Evolutionary conservation across 2,329 filamentous ascomycete genomes (phyloP), one percentile per base, ranked within the genome.

Genomic region (Teratosphaeria pseudoeucalypti): DNA sequence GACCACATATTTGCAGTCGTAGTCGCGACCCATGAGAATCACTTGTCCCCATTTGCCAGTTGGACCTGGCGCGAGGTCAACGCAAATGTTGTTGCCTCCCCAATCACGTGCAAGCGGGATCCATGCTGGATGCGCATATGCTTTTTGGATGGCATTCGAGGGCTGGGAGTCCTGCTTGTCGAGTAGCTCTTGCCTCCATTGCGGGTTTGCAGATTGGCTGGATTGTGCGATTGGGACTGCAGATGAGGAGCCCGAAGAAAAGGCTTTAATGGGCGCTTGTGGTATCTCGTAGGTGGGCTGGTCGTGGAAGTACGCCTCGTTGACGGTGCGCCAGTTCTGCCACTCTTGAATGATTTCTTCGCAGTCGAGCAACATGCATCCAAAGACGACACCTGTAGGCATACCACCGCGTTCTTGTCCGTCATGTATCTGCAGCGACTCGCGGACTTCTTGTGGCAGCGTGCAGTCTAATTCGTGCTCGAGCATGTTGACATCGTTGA

Each of bases 301-400:
- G 47, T 84, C 80, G 52, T 83, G 80, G 61, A 97, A 81, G 73
- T 89, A 96, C 71, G 96, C 90, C 60, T 92, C 85, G 71, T 96
- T 96, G 63, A 99, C 94, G 63, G 84, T 86, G 68, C 90, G 86
- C 94, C 94, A 99, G 71, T 96, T 95, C 68, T 89, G 88, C 90
- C 92, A 97, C 73, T 99, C 94, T 73, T 96, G 91, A 26, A 96
- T 87, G 67, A 99, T 96, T 72, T 99, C 94, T 74, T 99, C 94
- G 71, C 94, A 97, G 74, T 99, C 94, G 60, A 99, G 83, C 64
- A 99, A 78, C 94, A 99, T 99, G 72, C 85, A 88, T 61, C 92
- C 84, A 68, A 99, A 97, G 62, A 99, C 84, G 66, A 97, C 88
- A 63, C 94, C 94, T 0, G 92, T 96, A 0, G 94, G 94, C 60